A percentile compares a stretch with the other conserved stretches of the same genome.
phyloP scores from a whole-genome alignment of 192 early-diverging fungal genomes.

The Coemansia sp. region DNA sequence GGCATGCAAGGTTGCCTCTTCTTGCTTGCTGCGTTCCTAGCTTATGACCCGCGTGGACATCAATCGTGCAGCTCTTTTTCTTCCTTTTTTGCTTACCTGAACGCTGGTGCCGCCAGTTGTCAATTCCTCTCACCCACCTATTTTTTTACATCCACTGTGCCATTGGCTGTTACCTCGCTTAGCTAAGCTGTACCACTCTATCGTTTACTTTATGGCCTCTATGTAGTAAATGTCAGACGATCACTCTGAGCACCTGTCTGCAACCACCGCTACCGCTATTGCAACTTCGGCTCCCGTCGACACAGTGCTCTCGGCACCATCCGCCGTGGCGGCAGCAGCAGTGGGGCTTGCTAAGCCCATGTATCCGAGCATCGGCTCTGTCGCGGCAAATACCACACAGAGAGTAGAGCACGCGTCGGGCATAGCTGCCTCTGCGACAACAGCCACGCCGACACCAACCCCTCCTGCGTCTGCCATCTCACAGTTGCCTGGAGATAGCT shows the following conservation, averaged over 20 bases:
- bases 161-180: neutral
- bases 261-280: neutral
- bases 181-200: neutral
- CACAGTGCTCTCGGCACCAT: constrained; percentile 5
- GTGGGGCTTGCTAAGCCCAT: neutral
- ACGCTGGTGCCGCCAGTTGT: neutral
- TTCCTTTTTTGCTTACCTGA: neutral
- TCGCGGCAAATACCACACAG: neutral
- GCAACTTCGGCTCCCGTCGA: constrained; percentile 1
- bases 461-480: neutral
- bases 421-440: neutral
- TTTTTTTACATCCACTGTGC: neutral
- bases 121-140: neutral
- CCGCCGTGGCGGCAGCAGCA: neutral
- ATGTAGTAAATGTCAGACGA: constrained; percentile 53
- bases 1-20: neutral
- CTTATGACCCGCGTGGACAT: neutral
- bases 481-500: neutral
- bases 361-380: neutral
- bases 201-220: neutral
- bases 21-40: neutral
- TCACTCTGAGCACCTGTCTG: constrained; percentile 22
- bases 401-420: neutral
- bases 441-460: neutral
- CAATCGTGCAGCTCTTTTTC: neutral